phyloP scores from a whole-genome alignment of 805 yeast species.

The Sungouiella thailandica region DNA sequence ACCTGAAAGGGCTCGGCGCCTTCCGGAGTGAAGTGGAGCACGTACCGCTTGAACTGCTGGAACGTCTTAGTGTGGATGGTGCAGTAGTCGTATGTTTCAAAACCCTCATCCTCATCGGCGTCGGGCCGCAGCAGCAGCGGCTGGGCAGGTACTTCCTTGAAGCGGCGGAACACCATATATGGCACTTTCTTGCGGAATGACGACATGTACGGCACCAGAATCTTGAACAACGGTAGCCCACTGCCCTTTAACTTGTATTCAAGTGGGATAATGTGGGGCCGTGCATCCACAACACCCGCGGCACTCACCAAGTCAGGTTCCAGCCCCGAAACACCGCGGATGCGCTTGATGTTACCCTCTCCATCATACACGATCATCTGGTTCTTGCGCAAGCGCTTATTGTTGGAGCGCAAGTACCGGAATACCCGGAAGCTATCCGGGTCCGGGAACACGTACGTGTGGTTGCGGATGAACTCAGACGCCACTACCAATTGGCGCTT shows the following conservation, averaged over 20 bases:
- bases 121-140: not conserved
- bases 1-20: constrained; percentile 21
- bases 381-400: constrained; percentile 19
- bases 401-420: constrained; percentile 20
- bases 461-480: constrained; percentile 27
- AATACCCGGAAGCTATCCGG: constrained; percentile 25
- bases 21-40: constrained; percentile 22
- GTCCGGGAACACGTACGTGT: constrained; percentile 26
- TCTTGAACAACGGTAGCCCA: constrained; percentile 35
- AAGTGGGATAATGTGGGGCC: constrained; percentile 30
- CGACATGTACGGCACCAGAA: constrained; percentile 33
- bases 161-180: constrained; percentile 27
- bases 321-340: constrained; percentile 3
- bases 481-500: constrained; percentile 30
- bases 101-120: not conserved
- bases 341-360: constrained; percentile 12
- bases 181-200: constrained; percentile 32
- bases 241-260: constrained; percentile 26
- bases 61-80: constrained; percentile 25
- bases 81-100: constrained; percentile 21
- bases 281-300: constrained; percentile 18
- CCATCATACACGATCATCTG: constrained; percentile 18
- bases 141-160: constrained; percentile 18
- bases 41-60: constrained; percentile 23
- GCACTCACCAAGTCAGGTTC: not conserved